Conservation (phyloP, 140 eudicot genomes). For the Cichorium intybus region DNA sequence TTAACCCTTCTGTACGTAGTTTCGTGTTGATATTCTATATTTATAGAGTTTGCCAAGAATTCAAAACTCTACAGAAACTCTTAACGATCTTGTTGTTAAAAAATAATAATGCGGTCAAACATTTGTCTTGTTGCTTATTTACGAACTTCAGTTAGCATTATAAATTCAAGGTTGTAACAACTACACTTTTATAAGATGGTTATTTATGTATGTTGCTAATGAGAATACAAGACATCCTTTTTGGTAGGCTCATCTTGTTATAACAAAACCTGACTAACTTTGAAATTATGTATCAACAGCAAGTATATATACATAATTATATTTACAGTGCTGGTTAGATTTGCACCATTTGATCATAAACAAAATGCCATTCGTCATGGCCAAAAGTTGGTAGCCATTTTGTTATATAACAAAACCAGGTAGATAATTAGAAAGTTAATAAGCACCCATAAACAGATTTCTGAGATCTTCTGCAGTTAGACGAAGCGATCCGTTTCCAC, state of each 20-base stretch:
- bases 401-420: no score
- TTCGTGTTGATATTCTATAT: neutral
- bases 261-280: neutral
- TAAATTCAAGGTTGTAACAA: no score
- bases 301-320: neutral
- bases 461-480: conserved; percentile 56
- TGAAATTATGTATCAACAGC: neutral
- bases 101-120: no score
- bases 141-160: no score
- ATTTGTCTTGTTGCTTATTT: no score
- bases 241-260: neutral
- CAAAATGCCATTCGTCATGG: conserved; percentile 1
- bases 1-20: neutral
- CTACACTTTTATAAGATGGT: no score
- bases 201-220: no score
- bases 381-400: neutral
- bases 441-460: conserved; percentile 39
- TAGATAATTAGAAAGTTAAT: neutral
- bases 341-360: no score
- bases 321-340: no score
- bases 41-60: no score
- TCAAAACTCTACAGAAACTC: no score
- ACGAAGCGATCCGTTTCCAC: conserved; percentile 45
- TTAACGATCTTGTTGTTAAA: no score
- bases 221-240: neutral